Evolutionary conservation across 768 basidiomycete genomes (phyloP).

Genomic region (Lactarius sp.): DNA sequence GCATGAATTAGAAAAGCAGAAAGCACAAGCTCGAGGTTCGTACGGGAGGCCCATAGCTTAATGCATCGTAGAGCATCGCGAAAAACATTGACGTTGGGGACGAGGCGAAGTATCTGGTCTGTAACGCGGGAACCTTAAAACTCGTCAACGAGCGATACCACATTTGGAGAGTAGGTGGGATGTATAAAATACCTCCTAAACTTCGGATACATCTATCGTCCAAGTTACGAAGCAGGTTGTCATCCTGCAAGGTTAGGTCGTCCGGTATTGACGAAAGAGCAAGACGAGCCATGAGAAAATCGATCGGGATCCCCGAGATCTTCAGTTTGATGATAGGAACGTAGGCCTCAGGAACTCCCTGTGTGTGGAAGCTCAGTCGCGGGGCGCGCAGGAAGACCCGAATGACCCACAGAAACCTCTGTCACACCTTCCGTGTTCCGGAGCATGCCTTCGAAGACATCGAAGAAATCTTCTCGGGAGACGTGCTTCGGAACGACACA

Average conservation of each 20-base stretch:
- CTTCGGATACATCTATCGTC: constrained; percentile 95
- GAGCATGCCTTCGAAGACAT: constrained; percentile 85
- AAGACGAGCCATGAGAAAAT: constrained; percentile 89
- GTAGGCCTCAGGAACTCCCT: constrained; percentile 96
- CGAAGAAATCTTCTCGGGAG: constrained; percentile 93
- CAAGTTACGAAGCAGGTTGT: constrained; percentile 84
- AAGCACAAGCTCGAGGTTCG: constrained; percentile 31
- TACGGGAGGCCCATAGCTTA: constrained; percentile 96
- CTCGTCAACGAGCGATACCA: constrained; percentile 12
- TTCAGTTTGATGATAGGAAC: constrained; percentile 93
- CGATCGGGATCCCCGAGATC: constrained; percentile 87
- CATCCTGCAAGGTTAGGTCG: constrained; percentile 83
- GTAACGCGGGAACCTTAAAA: constrained; percentile 84
- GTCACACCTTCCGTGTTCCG: constrained; percentile 74
- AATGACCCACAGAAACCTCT: constrained; percentile 69
- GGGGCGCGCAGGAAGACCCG: neutral
- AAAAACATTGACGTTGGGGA: constrained; percentile 92
- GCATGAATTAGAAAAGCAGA: constrained; percentile 5
- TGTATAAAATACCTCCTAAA: constrained; percentile 64
- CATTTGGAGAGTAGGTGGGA: neutral
- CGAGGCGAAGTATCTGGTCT: constrained; percentile 90
- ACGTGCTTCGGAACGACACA: constrained; percentile 97
- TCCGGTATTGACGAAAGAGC: constrained; percentile 87
- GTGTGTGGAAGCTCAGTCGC: constrained; percentile 7
- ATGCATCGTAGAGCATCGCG: constrained; percentile 93